Evolutionary conservation across 2,329 filamentous ascomycete species (phyloP), one percentile per base, ranked within the genome.

Genomic region (Hortaea sp.): DNA sequence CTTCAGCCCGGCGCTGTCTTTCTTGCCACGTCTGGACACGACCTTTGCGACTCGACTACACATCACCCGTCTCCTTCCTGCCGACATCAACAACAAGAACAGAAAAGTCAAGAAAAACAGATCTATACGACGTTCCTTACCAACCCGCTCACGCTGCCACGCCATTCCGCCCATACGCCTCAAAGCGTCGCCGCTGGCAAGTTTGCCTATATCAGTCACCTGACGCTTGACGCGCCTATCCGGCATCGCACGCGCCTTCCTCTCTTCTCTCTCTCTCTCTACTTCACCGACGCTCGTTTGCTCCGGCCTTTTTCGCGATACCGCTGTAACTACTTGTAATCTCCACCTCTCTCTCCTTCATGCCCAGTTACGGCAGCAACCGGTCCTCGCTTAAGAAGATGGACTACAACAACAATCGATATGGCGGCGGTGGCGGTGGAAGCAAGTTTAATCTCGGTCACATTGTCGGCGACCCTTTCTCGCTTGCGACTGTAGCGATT

Each of bases 381-480:
- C 29, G 45, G 13, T 57, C 58, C 43, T 56, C 54, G 37, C 47
- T 59, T 47, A 55, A 53, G 48, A 61, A 60, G 49, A 61, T 61
- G 58, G 58, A 61, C 27, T 46, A 55, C 46, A 45, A 45, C 46
- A 47, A 48, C 42, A 42, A 48, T 20, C 42, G 45, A 9, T 44
- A 44, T 44, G 44, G 42, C 39, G 43, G 48, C 29, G 52, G 56
- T 41, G 64, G 67, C 55, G 62, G 63, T 44, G 71, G 72, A 48
- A 57, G 61, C 48, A 70, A 68, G 58, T 82, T 95, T 67, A 84
- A 79, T 66, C 68, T 89, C 67, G 85, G 85, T 64, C 94, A 95
- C 69, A 88, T 98, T 59, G 76, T 95, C 51, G 92, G 92, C 59
- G 90, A 98, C 69, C 92, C 92, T 5, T 97, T 98, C 68, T 89